Conservation (phyloP, 305 asterid genomes). For the Fraxinus floribunda region DNA sequence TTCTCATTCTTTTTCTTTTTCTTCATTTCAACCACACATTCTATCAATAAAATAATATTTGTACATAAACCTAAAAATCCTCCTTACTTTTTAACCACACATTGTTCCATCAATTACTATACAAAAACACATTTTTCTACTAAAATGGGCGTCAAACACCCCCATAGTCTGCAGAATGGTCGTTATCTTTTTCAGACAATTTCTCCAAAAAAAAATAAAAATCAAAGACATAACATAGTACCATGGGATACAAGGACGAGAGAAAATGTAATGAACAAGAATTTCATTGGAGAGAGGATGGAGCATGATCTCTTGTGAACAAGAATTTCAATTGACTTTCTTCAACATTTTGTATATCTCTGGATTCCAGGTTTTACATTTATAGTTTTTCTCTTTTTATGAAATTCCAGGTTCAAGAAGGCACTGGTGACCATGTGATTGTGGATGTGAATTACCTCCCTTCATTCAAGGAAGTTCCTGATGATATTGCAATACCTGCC, state of each 20-base stretch:
- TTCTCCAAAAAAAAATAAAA: not conserved
- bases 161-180: not conserved
- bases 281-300: not conserved
- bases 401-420: conserved; percentile 71
- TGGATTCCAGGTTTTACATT: not conserved
- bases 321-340: not conserved
- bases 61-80: no score
- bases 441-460: conserved; percentile 96
- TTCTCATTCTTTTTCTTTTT: no score
- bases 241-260: not conserved
- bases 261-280: not conserved
- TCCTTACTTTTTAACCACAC: no score
- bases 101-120: no score
- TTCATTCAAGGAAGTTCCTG: conserved; percentile 91
- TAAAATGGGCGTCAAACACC: no score
- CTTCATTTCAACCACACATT: no score
- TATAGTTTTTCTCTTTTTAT: conserved; percentile 5
- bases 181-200: not conserved
- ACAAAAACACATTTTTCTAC: no score
- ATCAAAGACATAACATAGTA: not conserved
- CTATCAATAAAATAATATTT: no score
- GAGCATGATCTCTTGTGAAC: not conserved
- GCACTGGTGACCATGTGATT: conserved; percentile 86
- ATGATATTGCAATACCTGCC: conserved; percentile 83
- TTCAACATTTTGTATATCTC: not conserved